These are phyloP conservation scores for Yamadazyma spencermartinsiae DNA, from an alignment of 1,139 yeast genomes.

Conservation along the genomic window DNA sequence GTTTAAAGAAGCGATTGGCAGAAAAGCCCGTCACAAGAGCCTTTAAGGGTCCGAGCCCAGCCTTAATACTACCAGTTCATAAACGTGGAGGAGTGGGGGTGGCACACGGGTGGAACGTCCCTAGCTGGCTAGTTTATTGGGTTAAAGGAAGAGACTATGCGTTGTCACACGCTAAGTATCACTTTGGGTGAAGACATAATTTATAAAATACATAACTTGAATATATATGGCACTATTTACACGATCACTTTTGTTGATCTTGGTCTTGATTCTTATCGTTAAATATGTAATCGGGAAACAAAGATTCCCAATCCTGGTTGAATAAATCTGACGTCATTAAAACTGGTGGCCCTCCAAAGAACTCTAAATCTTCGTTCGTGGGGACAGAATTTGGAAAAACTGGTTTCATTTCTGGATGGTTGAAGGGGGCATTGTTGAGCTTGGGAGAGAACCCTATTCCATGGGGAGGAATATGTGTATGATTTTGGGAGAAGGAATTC, in stretches of 20 bases:
- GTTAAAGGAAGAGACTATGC: conserved; percentile 18
- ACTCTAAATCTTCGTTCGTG: conserved; percentile 31
- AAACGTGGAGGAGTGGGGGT: conserved; percentile 30
- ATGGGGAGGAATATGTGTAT: background rate
- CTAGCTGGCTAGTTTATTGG: conserved; percentile 22
- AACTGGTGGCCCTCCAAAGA: conserved; percentile 55
- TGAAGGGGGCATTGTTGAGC: conserved; percentile 1
- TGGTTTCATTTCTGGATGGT: background rate
- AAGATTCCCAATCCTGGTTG: conserved; percentile 52
- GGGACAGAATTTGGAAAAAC: background rate
- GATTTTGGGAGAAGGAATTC: background rate
- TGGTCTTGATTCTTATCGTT: conserved; percentile 20
- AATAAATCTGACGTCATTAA: conserved; percentile 53
- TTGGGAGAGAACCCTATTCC: conserved; percentile 1
- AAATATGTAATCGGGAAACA: conserved; percentile 42
- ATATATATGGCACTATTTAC: conserved; percentile 4
- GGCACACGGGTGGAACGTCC: conserved; percentile 20
- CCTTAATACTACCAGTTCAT: conserved; percentile 26
- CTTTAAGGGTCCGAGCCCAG: background rate
- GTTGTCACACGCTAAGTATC: conserved; percentile 1
- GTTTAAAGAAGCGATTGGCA: background rate
- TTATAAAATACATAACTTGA: background rate
- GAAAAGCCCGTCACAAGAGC: background rate
- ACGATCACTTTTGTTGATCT: conserved; percentile 6
- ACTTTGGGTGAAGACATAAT: background rate